Base-by-base conservation (phyloP, 177 flowering plant species). In the Vitis hybrid region DNA sequence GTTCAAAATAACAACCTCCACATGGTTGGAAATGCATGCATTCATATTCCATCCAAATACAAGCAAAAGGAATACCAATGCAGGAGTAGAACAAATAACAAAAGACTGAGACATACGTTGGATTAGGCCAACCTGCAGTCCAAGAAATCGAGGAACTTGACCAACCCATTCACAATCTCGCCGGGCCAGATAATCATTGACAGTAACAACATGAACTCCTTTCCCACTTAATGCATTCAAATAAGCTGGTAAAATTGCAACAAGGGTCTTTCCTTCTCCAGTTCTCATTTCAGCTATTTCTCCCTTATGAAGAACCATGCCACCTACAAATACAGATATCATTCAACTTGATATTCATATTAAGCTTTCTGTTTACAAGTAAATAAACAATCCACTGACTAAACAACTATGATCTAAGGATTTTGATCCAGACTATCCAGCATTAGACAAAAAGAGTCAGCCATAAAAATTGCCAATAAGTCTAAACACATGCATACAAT, bases 91-190 rank as follows among this genome's bases (percentile, higher is more conserved):
- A 56, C 54, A 60, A 59, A 68, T 17, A 39, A 68, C 2, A 62
- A 49, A 74, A 77, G 80, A 71, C 74, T 64, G 76, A 79, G 65
- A 85, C 98, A 83, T 93, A 95, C 99, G 99, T 75, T 95, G 99
- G 69, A 95, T 91, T 74, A 93, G 86, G 92, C 98, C 99, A 86
- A 95, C 98, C 91, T 87, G 87, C 85, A 95, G 76, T 79, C 99
- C 99, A 75, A 93, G 94, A 81, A 95, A 95, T 68, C 99, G 92
- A 3, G 97, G 96, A 83, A 95, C 97, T 84, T 93, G 99, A 76
- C 98, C 99, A 78, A 95, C 99, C 99, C 99, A 95, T 79, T 95
- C 99, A 78, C 97, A 93, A 78, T 95, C 99, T 66, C 99, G 82
- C 32, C 99, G 86, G 2, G 99, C 99, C 70, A 95, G 82, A 86